phyloP scores from a whole-genome alignment of 805 yeast genomes.

The Soucietia sequanensis region DNA sequence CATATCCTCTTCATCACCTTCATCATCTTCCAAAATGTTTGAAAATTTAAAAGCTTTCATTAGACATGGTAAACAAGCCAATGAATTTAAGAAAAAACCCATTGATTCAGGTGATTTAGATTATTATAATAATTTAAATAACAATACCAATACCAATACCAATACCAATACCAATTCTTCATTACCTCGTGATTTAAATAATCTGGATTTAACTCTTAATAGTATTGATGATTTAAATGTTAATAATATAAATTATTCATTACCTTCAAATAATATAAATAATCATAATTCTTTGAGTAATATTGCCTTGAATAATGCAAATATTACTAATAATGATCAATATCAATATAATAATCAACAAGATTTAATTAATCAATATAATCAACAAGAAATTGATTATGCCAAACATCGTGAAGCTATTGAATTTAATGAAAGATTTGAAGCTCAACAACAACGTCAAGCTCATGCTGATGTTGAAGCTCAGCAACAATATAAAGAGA shows the following conservation, averaged over 20 bases:
- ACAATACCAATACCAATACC: background rate
- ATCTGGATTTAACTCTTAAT: background rate
- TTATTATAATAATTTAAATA: background rate
- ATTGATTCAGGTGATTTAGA: slow-evolving; percentile 1
- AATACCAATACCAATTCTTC: background rate
- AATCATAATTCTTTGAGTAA: too few species aligned
- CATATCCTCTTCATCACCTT: too few species aligned
- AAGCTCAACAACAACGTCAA: background rate
- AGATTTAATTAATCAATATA: too few species aligned
- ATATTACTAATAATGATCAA: too few species aligned
- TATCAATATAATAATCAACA: too few species aligned
- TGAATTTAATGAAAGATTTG: background rate
- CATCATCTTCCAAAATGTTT: slow-evolving; percentile 33
- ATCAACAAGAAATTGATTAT: background rate
- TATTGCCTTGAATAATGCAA: too few species aligned
- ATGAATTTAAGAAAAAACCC: slow-evolving; percentile 22
- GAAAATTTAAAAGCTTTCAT: slow-evolving; percentile 59
- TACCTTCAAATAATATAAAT: too few species aligned
- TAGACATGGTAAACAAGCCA: slow-evolving; percentile 63
- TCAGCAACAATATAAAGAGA: background rate
- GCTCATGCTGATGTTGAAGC: background rate
- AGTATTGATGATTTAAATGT: too few species aligned
- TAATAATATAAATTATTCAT: too few species aligned
- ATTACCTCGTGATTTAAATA: background rate
- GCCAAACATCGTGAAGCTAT: background rate